phyloP scores from a whole-genome alignment of 148 eudicot genomes.

The Diospyros lotus region DNA sequence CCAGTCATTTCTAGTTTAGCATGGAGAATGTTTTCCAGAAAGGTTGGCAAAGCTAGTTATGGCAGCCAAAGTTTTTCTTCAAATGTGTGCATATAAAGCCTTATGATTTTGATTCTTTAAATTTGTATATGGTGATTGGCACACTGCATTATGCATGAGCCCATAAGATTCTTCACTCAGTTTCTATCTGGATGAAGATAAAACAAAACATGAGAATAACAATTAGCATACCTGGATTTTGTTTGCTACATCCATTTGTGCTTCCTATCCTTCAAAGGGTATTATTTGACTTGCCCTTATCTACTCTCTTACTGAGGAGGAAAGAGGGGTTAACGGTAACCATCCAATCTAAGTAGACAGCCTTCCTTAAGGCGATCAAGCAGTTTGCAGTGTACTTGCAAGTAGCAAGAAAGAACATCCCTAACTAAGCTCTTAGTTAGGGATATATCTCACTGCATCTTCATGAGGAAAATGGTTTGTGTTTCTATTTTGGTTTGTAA shows the following conservation, averaged over 20 bases:
- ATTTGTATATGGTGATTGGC: background rate
- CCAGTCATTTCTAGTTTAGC: background rate
- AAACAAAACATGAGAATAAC: background rate
- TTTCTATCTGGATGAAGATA: background rate
- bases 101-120: background rate
- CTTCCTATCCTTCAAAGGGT: background rate
- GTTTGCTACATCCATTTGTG: background rate
- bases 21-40: background rate
- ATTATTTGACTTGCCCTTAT: background rate
- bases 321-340: too few species aligned
- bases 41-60: background rate
- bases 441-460: too few species aligned
- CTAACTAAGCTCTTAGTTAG: too few species aligned
- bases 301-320: too few species aligned
- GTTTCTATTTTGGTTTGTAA: too few species aligned
- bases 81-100: background rate
- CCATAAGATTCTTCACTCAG: background rate
- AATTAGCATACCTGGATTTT: background rate
- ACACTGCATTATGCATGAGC: background rate
- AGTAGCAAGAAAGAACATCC: too few species aligned
- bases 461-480: too few species aligned
- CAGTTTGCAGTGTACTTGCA: too few species aligned
- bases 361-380: too few species aligned
- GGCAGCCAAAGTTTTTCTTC: background rate
- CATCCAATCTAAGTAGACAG: too few species aligned